Conservation (phyloP, 2,329 filamentous ascomycete genomes). For the Penicillium expansum region DNA sequence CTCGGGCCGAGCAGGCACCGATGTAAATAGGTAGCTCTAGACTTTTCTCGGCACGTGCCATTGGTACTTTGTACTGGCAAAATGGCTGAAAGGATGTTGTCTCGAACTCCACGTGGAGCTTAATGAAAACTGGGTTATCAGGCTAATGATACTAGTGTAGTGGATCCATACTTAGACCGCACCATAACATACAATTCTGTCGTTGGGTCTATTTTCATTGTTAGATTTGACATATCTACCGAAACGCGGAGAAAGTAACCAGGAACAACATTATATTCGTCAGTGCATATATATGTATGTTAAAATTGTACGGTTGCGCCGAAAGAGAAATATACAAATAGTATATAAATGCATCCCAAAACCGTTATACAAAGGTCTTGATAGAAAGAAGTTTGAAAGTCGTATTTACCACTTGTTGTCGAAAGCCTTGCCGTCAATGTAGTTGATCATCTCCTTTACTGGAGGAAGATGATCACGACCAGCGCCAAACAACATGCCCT, state of each 20-base stretch:
- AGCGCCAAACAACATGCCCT: conserved; percentile 53
- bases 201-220: not conserved
- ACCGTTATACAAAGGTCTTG: not conserved
- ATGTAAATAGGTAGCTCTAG: not conserved
- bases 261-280: not conserved
- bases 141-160: not conserved
- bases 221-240: too few relatives aligned
- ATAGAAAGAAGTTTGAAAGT: not conserved
- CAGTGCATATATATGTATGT: not conserved
- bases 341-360: not conserved
- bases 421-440: conserved; percentile 49
- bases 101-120: not conserved
- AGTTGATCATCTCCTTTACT: conserved; percentile 53
- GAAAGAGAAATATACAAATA: not conserved
- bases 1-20: not conserved
- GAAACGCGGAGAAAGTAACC: not conserved
- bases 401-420: conserved; percentile 45
- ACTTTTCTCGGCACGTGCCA: not conserved
- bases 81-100: not conserved
- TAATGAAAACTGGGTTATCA: not conserved
- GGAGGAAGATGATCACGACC: conserved; percentile 44
- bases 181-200: not conserved
- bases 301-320: not conserved
- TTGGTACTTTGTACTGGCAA: not conserved
- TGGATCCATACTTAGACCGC: not conserved